A percentile compares a stretch with the other conserved stretches of the same genome.
These are phyloP conservation scores for Tylopilus sp. DNA, from an alignment of 768 basidiomycete genomes.

Conservation along the genomic window DNA sequence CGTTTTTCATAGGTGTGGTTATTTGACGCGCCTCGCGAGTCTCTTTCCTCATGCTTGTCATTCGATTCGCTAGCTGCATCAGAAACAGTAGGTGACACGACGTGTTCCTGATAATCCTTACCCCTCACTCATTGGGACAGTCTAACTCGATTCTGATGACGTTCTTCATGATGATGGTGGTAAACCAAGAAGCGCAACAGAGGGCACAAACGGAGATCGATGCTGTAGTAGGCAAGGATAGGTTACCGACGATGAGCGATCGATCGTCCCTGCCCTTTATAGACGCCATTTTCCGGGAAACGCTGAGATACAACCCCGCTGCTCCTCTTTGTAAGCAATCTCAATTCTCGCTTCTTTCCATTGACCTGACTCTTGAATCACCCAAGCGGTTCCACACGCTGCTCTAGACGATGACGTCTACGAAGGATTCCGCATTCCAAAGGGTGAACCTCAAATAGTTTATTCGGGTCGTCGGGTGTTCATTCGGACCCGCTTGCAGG, in stretches of 20 bases:
- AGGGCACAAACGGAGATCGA: neutral
- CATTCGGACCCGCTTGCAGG: neutral
- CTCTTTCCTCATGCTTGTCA: too few species aligned
- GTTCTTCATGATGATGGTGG: neutral
- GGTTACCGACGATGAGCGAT: neutral
- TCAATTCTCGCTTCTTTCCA: neutral
- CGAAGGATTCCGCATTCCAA: neutral
- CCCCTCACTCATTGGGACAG: neutral
- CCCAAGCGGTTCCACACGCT: neutral
- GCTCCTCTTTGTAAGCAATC: neutral
- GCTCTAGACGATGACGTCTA: neutral
- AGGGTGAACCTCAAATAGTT: neutral
- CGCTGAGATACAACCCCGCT: neutral
- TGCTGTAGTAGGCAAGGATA: neutral
- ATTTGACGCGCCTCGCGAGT: too few species aligned
- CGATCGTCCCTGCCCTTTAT: neutral
- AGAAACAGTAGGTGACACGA: neutral
- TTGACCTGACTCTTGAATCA: neutral
- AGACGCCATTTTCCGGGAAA: neutral
- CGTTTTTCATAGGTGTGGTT: too few species aligned
- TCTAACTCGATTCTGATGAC: neutral
- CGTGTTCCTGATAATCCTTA: too few species aligned
- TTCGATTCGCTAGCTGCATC: neutral
- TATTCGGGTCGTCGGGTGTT: neutral
- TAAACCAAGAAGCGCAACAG: neutral